A percentile compares a stretch with the other conserved stretches of the same genome.
phyloP scores from a whole-genome alignment of 2,329 filamentous ascomycete genomes.

The Aspergillus neoniger region DNA sequence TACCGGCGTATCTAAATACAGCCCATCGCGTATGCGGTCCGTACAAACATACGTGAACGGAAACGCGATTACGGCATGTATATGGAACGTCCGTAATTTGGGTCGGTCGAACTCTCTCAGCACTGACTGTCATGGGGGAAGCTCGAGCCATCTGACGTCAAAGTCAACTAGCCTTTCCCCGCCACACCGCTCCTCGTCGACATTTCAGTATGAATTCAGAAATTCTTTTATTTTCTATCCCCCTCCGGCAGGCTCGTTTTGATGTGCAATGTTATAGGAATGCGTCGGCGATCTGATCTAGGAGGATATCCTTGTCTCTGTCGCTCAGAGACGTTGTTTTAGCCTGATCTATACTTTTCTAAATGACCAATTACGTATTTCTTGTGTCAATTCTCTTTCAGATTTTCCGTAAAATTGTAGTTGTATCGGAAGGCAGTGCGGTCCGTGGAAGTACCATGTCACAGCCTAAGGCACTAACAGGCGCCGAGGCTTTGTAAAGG shows the following conservation, averaged over 20 bases:
- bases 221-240: too few relatives aligned
- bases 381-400: neutral
- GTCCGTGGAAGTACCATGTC: neutral
- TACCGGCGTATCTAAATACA: neutral
- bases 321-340: neutral
- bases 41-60: neutral
- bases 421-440: neutral
- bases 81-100: neutral
- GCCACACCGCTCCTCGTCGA: conserved; percentile 23
- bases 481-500: neutral
- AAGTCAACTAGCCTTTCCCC: conserved; percentile 1
- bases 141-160: conserved; percentile 26
- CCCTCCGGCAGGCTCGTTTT: neutral
- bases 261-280: neutral
- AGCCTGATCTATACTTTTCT: too few relatives aligned
- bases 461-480: neutral
- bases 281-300: neutral
- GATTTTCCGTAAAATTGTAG: neutral
- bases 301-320: neutral
- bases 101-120: neutral
- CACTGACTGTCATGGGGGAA: conserved; percentile 8
- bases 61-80: conserved; percentile 1
- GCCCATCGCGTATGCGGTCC: neutral
- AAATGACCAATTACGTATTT: neutral
- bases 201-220: neutral